Evolutionary conservation across 176 grass and related monocot genomes (phyloP).

Genomic region (Panicum miliaceum): DNA sequence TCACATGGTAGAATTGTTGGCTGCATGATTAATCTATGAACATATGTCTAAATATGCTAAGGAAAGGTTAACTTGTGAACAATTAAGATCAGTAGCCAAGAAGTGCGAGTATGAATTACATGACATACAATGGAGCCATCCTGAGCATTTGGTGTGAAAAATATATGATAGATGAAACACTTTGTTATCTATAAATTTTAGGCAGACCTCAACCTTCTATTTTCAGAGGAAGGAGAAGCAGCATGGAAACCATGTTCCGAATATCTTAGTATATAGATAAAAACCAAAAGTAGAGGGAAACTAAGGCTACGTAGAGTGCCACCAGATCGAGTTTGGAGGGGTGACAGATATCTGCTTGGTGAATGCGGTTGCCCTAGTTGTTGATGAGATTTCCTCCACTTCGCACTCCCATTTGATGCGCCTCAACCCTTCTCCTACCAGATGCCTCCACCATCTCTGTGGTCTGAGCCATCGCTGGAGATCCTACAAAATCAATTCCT

Average conservation of each 20-base stretch:
- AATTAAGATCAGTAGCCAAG: not conserved
- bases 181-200: not conserved
- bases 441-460: constrained; percentile 2
- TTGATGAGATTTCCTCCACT: not conserved
- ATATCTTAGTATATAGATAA: not conserved
- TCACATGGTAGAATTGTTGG: not conserved
- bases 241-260: not conserved
- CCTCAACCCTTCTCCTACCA: not conserved
- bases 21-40: not conserved
- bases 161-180: not conserved
- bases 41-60: not conserved
- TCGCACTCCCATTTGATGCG: not conserved
- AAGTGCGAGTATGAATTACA: not conserved
- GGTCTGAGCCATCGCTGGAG: not conserved
- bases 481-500: not conserved
- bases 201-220: not conserved
- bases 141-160: not conserved
- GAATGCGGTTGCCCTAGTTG: not conserved
- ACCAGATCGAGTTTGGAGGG: not conserved
- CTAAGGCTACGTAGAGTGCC: not conserved
- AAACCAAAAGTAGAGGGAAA: not conserved
- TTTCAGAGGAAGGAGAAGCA: not conserved
- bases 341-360: not conserved
- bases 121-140: not conserved
- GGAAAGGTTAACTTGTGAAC: not conserved